Conservation (phyloP, 129 eudicot genomes). For the Rutidosis leptorrhynchoides region DNA sequence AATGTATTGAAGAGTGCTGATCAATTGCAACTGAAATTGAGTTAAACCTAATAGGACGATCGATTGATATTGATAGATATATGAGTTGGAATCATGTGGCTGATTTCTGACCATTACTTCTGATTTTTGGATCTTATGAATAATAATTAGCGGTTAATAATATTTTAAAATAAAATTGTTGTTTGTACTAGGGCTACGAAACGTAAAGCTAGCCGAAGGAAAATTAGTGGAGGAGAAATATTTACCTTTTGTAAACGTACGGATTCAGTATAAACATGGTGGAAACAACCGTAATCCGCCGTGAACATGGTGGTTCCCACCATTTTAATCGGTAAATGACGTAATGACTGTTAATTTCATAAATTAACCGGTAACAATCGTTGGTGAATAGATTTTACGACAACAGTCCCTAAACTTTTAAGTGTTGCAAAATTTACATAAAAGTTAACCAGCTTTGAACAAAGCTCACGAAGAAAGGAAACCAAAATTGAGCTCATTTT, state of each 20-base stretch:
- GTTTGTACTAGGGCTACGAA: constrained; percentile 29
- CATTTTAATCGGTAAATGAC: not conserved
- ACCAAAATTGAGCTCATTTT: too few species aligned
- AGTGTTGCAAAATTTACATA: too few species aligned
- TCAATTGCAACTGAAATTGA: constrained; percentile 8
- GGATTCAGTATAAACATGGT: not conserved
- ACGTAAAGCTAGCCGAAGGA: constrained; percentile 23
- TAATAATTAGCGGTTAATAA: not conserved
- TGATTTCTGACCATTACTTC: constrained; percentile 12
- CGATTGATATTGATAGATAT: constrained; percentile 9
- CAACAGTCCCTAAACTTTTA: too few species aligned
- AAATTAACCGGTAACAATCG: too few species aligned
- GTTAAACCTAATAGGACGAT: constrained; percentile 7
- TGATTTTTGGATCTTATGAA: constrained; percentile 2
- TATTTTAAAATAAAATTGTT: not conserved
- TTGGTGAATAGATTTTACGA: too few species aligned
- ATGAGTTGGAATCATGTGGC: constrained; percentile 22
- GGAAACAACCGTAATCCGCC: not conserved
- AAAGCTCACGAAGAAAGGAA: too few species aligned
- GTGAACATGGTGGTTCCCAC: not conserved
- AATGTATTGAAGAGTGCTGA: not conserved
- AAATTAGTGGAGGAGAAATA: constrained; percentile 17
- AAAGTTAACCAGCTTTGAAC: too few species aligned
- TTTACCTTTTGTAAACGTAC: constrained; percentile 1
- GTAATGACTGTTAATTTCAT: too few species aligned